phyloP scores from a whole-genome alignment of 805 yeast genomes.

The Candida broadrunensis region DNA sequence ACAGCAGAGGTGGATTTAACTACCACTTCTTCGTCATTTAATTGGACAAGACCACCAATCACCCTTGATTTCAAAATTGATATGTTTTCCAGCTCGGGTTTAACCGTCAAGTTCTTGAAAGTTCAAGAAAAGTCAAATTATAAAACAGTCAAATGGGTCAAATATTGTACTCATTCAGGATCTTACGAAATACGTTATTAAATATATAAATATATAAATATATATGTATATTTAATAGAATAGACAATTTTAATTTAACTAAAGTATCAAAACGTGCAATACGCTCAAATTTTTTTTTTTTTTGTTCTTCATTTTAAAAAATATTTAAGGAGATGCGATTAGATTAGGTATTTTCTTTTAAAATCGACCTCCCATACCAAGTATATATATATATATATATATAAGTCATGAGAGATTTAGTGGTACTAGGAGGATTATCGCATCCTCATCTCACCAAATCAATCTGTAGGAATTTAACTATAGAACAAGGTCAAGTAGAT shows the following conservation, averaged over 20 bases:
- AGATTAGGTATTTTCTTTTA: no score
- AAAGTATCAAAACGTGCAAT: background rate
- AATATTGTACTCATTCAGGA: constrained; percentile 73
- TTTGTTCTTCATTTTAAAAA: no score
- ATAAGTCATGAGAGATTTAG: constrained; percentile 80
- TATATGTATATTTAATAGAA: no score
- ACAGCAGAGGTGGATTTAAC: constrained; percentile 50
- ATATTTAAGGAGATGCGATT: no score
- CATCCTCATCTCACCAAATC: constrained; percentile 74
- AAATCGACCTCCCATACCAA: no score
- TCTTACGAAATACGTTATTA: constrained; percentile 75
- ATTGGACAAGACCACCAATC: constrained; percentile 76
- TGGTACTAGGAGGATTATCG: constrained; percentile 87
- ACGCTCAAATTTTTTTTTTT: no score
- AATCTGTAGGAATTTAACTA: constrained; percentile 76
- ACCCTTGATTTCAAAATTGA: constrained; percentile 63
- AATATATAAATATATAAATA: constrained; percentile 3
- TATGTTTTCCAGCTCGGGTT: constrained; percentile 76
- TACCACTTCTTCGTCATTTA: constrained; percentile 12
- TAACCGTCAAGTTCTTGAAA: constrained; percentile 68
- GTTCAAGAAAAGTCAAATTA: constrained; percentile 60
- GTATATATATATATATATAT: no score
- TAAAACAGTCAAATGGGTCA: constrained; percentile 82
- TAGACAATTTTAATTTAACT: no score
- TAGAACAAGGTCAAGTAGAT: constrained; percentile 65